phyloP scores from a whole-genome alignment of 1,284 basidiomycete genomes.

The Pisolithus thermaeus region DNA sequence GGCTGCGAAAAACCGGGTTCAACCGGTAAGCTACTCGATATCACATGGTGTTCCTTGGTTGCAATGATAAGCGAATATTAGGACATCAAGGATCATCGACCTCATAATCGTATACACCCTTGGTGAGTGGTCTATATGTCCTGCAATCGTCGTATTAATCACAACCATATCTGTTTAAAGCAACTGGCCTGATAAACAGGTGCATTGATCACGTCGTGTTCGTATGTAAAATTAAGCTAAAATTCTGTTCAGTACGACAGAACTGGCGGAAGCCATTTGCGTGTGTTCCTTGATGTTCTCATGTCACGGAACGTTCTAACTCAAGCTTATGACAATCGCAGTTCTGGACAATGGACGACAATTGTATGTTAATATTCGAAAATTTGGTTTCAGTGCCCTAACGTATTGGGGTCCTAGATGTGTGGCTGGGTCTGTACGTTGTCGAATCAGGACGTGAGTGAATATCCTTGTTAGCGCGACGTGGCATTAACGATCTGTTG shows the following conservation, averaged over 20 bases:
- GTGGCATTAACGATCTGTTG: background rate
- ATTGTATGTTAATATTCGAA: background rate
- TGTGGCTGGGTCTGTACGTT: conserved; percentile 1
- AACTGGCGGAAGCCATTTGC: background rate
- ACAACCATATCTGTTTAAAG: background rate
- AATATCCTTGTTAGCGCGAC: background rate
- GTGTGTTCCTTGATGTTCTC: background rate
- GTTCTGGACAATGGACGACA: too few relatives aligned
- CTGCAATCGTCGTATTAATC: background rate
- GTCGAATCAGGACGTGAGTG: background rate
- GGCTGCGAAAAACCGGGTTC: background rate
- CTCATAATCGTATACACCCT: background rate
- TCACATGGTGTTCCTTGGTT: background rate
- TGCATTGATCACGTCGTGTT: background rate
- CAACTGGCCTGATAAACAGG: background rate
- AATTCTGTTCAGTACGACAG: background rate
- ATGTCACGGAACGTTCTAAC: background rate
- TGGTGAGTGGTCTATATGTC: background rate
- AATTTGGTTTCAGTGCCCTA: background rate
- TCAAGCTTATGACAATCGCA: background rate
- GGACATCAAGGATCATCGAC: background rate
- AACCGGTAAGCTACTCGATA: background rate
- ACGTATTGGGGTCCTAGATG: background rate
- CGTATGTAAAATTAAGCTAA: background rate
- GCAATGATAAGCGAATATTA: background rate